Base-by-base conservation (phyloP, 23 red algal genomes). In the Gracilaria domingensis region DNA sequence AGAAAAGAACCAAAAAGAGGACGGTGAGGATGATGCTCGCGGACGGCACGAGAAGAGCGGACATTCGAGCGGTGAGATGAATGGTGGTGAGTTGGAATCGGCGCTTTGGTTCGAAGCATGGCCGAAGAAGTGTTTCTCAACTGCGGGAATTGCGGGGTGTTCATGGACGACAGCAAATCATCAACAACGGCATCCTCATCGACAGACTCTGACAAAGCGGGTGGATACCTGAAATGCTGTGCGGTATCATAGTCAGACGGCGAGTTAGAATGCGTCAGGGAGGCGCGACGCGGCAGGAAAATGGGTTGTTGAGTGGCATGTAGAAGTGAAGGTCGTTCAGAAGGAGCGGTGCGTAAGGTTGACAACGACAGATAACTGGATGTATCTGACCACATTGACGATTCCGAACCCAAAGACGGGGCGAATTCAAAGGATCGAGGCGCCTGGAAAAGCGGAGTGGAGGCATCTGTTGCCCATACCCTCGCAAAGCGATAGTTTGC, bases 401-500 rank as follows among this genome's bases (percentile, higher is more conserved):
- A 88, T 37, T 88, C 84, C 12, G 87, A 91, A 48, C 75, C 73
- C 35, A 81, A 48, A 17, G 76, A 81, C 13, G 56, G 66, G 18
- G 73, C 75, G 18, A 65, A 91, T 25, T 91, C 87, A 73, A 91
- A 81, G 18, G 87, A 91, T 32, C 73, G 75, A 5, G 87, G 87
- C 5, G 75, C 87, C 7, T 81, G 51, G 61, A 81, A 73, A 6
- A 91, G 60, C 11, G 73, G 57, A 42, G 37, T 71, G 1, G 87
- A 61, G 59, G 60, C 34, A 35, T 91, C 75, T 14, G 59, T 75
- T 5, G 84, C 67, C 84, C 84, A 88, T 17, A 88, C 84, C 24
- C 87, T 70, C 1, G 87, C 87, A 61, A 91, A 91, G 34, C 87
- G 87, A 55, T 91, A 81, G 76, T 91, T 91, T 56, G 87, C 87